Evolutionary conservation across 768 basidiomycete species (phyloP).

Genomic region (Leucosporidium yakuticum): DNA sequence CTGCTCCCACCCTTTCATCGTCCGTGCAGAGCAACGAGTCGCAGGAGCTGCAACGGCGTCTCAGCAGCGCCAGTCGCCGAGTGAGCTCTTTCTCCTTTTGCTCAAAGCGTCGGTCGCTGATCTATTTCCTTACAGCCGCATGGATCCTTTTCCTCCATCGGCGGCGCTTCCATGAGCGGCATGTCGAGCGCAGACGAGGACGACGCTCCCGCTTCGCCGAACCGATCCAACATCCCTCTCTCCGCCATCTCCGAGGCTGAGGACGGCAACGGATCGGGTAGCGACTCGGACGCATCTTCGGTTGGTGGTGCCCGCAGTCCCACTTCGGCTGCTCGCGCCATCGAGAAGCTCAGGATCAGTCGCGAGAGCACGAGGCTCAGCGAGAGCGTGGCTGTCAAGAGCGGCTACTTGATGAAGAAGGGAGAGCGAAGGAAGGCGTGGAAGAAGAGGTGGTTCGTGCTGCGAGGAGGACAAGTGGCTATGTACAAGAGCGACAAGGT

Average conservation of each 20-base stretch:
- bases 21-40: background rate
- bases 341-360: slow-evolving; percentile 36
- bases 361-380: slow-evolving; percentile 32
- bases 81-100: background rate
- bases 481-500: slow-evolving; percentile 90
- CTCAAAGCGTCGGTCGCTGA: too few species aligned
- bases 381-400: slow-evolving; percentile 61
- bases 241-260: slow-evolving; percentile 27
- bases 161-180: background rate
- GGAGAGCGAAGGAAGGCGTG: slow-evolving; percentile 97
- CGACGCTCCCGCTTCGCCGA: slow-evolving; percentile 6
- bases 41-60: slow-evolving; percentile 10
- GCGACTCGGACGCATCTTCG: slow-evolving; percentile 29
- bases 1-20: background rate
- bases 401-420: slow-evolving; percentile 96
- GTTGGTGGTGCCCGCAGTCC: background rate
- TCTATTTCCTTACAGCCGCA: background rate
- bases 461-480: slow-evolving; percentile 82
- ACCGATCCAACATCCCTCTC: slow-evolving; percentile 10
- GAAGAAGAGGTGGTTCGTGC: slow-evolving; percentile 99
- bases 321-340: background rate
- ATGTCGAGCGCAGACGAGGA: background rate
- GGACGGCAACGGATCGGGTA: slow-evolving; percentile 16
- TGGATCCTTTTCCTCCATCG: too few species aligned
- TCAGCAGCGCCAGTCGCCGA: slow-evolving; percentile 17